Percentiles rank a stretch among this genome's conserved stretches.
These are phyloP conservation scores for Syzygium jambos DNA, from an alignment of 345 rosid species.

Conservation along the genomic window DNA sequence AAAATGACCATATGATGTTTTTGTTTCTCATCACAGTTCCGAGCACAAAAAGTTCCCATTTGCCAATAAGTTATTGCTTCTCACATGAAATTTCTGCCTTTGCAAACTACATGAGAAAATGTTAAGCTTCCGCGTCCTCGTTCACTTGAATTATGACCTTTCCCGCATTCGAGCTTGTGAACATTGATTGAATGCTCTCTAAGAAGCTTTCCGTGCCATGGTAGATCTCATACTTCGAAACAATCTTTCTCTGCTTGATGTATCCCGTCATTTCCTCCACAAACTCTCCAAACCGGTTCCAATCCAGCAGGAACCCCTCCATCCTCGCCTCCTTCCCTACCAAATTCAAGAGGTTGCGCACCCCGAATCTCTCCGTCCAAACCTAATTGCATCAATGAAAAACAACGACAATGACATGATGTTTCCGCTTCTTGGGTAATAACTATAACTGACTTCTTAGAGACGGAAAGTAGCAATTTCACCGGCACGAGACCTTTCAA, in stretches of 20 bases:
- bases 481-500: not conserved
- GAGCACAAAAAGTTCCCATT: too few species aligned
- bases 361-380: slow-evolving; percentile 34
- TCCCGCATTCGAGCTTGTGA: slow-evolving; percentile 26
- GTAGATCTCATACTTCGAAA: slow-evolving; percentile 13
- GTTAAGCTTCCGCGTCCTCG: not conserved
- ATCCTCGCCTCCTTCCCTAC: slow-evolving; percentile 39
- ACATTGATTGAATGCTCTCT: slow-evolving; percentile 30
- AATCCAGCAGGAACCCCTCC: slow-evolving; percentile 28
- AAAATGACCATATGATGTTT: too few species aligned
- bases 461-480: not conserved
- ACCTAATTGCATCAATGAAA: slow-evolving; percentile 5
- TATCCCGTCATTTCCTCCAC: slow-evolving; percentile 16
- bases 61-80: too few species aligned
- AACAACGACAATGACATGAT: not conserved
- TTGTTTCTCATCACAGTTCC: too few species aligned
- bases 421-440: not conserved
- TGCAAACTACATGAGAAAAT: not conserved
- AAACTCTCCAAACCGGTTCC: slow-evolving; percentile 25
- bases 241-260: slow-evolving; percentile 20
- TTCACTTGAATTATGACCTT: slow-evolving; percentile 29
- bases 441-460: not conserved
- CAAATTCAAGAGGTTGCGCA: slow-evolving; percentile 31
- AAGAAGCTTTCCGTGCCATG: slow-evolving; percentile 27
- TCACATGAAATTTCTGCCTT: not conserved